A percentile compares a stretch with the other conserved stretches of the same genome.
These are phyloP conservation scores for Talaromyces wortmannii DNA, from an alignment of 495 filamentous ascomycete genomes.

Conservation along the genomic window DNA sequence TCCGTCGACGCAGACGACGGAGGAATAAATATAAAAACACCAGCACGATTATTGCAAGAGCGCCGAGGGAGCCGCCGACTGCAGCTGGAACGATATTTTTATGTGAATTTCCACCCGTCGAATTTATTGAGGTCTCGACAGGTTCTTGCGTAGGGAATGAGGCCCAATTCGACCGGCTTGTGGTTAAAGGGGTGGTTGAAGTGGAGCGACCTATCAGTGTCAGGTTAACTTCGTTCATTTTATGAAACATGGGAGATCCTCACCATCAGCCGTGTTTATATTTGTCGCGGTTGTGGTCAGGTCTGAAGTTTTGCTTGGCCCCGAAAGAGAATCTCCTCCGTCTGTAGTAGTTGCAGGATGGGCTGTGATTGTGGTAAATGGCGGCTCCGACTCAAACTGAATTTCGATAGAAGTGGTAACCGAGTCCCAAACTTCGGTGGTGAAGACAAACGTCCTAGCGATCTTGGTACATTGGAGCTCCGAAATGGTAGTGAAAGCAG, in stretches of 20 bases:
- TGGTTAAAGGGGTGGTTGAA: neutral
- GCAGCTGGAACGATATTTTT: neutral
- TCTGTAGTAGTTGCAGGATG: neutral
- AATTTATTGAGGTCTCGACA: neutral
- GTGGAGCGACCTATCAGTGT: neutral
- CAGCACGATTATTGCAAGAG: neutral
- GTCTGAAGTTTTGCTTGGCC: neutral
- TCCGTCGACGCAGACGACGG: neutral
- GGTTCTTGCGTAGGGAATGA: neutral
- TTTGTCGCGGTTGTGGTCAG: neutral
- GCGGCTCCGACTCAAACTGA: neutral
- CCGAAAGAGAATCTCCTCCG: neutral
- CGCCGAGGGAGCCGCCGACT: neutral
- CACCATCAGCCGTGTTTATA: neutral
- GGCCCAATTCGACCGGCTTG: neutral
- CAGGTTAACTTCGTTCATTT: neutral
- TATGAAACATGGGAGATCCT: neutral
- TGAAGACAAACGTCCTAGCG: neutral
- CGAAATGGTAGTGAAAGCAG: neutral
- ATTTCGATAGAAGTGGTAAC: neutral
- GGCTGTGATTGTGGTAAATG: neutral
- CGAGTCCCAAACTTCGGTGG: neutral
- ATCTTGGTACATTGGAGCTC: neutral
- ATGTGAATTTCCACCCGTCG: neutral
- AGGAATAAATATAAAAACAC: neutral